Evolutionary conservation across 805 yeast species (phyloP).

Genomic region (Candida lessepsii): DNA sequence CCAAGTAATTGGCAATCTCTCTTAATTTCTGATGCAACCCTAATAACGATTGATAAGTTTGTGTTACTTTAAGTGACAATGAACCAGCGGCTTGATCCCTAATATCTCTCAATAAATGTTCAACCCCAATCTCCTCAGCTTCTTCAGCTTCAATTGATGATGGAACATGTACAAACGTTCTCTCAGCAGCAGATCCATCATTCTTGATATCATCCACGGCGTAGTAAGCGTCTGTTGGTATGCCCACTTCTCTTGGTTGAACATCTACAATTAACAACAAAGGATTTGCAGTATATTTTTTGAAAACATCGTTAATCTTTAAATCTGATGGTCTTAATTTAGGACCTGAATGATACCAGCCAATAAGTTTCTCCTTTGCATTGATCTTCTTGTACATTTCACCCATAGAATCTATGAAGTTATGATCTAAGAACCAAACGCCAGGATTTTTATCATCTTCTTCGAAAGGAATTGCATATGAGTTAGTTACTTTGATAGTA

Average conservation of each 20-base stretch:
- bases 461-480: slow-evolving; percentile 97
- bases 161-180: slow-evolving; percentile 91
- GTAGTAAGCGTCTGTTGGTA: slow-evolving; percentile 93
- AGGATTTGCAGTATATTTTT: slow-evolving; percentile 77
- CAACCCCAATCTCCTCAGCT: slow-evolving; percentile 99
- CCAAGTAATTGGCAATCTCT: slow-evolving; percentile 76
- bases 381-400: slow-evolving; percentile 97
- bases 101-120: slow-evolving; percentile 88
- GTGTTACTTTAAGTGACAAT: slow-evolving; percentile 80
- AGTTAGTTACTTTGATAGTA: slow-evolving; percentile 75
- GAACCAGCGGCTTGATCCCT: slow-evolving; percentile 97
- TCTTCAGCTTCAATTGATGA: slow-evolving; percentile 95
- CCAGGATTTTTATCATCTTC: slow-evolving; percentile 89
- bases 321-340: slow-evolving; percentile 84
- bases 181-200: slow-evolving; percentile 90
- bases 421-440: slow-evolving; percentile 97
- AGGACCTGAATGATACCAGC: slow-evolving; percentile 99
- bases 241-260: slow-evolving; percentile 77
- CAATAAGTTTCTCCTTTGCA: slow-evolving; percentile 92
- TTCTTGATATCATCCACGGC: slow-evolving; percentile 95
- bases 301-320: slow-evolving; percentile 85
- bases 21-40: slow-evolving; percentile 78
- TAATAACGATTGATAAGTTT: slow-evolving; percentile 82
- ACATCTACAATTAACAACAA: slow-evolving; percentile 89
- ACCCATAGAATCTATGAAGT: slow-evolving; percentile 92